These are phyloP conservation scores for Phaeosphaeriaceae sp. DNA, from an alignment of 2,329 filamentous ascomycete species.

Conservation along the genomic window DNA sequence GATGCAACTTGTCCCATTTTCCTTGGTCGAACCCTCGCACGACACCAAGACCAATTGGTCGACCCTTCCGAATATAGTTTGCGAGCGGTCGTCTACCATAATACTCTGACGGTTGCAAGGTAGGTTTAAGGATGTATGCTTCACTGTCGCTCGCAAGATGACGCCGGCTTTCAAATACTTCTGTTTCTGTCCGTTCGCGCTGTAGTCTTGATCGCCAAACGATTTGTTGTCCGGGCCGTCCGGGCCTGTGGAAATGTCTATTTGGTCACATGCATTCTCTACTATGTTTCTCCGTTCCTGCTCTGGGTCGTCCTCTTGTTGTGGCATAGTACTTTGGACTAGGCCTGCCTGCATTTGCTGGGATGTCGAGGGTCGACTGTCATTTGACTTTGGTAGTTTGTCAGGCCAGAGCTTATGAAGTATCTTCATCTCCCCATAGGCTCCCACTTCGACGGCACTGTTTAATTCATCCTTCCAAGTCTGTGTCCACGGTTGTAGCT, in stretches of 20 bases:
- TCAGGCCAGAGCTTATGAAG: conserved; percentile 82
- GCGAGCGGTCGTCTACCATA: conserved; percentile 81
- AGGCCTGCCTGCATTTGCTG: conserved; percentile 38
- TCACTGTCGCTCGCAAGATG: conserved; percentile 77
- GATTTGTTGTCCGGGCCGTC: conserved; percentile 57
- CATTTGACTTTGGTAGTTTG: conserved; percentile 60
- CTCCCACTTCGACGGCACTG: conserved; percentile 88
- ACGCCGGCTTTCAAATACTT: conserved; percentile 79
- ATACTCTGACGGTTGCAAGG: conserved; percentile 81
- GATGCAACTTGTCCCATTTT: conserved; percentile 77
- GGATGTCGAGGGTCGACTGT: conserved; percentile 52
- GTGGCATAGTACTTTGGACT: conserved; percentile 42
- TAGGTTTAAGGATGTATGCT: conserved; percentile 87
- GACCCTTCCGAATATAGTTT: conserved; percentile 80
- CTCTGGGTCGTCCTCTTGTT: conserved; percentile 50
- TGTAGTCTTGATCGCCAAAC: conserved; percentile 49
- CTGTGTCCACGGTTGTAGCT: conserved; percentile 85
- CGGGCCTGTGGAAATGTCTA: conserved; percentile 55
- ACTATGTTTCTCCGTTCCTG: conserved; percentile 52
- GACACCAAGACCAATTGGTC: conserved; percentile 84
- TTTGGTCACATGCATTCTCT: conserved; percentile 54
- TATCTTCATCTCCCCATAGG: conserved; percentile 89
- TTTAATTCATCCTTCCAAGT: conserved; percentile 92
- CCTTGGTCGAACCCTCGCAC: conserved; percentile 84
- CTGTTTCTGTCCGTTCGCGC: conserved; percentile 57